Evolutionary conservation across 805 yeast species (phyloP), one percentile per base, ranked within the genome.

Genomic region (Limtongia smithiae): DNA sequence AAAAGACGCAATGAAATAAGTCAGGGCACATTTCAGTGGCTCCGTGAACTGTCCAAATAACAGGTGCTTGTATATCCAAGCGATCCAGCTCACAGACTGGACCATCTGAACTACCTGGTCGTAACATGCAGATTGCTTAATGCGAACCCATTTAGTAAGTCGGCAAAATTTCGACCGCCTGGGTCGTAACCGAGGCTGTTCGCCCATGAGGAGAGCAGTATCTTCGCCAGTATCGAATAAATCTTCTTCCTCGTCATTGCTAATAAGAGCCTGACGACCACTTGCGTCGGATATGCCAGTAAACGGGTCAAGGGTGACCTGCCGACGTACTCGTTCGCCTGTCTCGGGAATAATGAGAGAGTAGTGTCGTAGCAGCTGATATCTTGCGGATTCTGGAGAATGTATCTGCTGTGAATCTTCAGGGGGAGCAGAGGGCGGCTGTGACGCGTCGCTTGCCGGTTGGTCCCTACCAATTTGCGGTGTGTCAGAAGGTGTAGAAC

Each of bases 1-100:
- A 49, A 84, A 61, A 0, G 94, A 82, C 1, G 89, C 91, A 1
- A 85, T 51, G 9, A 82, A 68, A 62, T 87, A 87, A 0, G 93
- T 83, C 17, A 85, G 50, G 0, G 90, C 73, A 58, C 91, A 83
- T 58, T 85, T 85, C 38, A 82, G 42, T 18, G 55, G 51, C 7
- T 46, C 33, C 15, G 50, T 47, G 32, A 47, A 47, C 34, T 46
- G 42, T 22, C 22, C 37, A 25, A 44, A 49, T 12, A 49, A 49
- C 4, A 49, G 15, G n/a, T 50, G 15, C 11, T 28, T 41, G 34
- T 40, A 44, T 9, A 50, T 41, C 49, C 54, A 45, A 8, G 17
- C 27, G 30, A 50, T 14, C 14, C 32, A 21, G 30, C 50, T 7
- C 15, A 50, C 20, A 11, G 51, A 32, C 7, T 28, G 39, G 21